Evolutionary conservation across 495 filamentous ascomycete genomes (phyloP).

Genomic region (Aspergillus taichungensis): DNA sequence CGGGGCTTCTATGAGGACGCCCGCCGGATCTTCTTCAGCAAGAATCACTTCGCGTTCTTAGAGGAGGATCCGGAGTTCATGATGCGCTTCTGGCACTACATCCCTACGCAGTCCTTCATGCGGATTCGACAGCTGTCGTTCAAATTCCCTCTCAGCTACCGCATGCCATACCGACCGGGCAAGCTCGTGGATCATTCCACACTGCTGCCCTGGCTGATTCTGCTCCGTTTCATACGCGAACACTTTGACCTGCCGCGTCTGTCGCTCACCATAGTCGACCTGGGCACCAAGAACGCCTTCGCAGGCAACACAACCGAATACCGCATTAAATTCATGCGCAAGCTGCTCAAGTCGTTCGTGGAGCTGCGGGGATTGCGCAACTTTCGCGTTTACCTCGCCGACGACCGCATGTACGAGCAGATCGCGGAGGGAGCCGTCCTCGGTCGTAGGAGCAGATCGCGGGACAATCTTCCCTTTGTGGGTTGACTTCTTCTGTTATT

Average conservation of each 20-base stretch:
- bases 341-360: constrained; percentile 8
- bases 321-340: constrained; percentile 11
- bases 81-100: constrained; percentile 10
- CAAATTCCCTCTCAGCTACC: constrained; percentile 12
- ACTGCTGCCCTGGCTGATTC: constrained; percentile 14
- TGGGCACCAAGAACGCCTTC: constrained; percentile 4
- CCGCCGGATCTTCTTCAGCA: constrained; percentile 15
- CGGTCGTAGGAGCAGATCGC: not conserved
- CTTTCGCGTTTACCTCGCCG: constrained; percentile 10
- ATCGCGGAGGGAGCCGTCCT: constrained; percentile 10
- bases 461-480: not conserved
- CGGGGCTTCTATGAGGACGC: constrained; percentile 17
- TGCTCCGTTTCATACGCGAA: constrained; percentile 21
- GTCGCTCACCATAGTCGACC: constrained; percentile 12
- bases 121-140: constrained; percentile 14
- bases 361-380: constrained; percentile 12
- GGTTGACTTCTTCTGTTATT: not conserved
- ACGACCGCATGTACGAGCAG: constrained; percentile 11
- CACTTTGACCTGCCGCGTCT: constrained; percentile 16
- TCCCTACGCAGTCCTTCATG: constrained; percentile 12
- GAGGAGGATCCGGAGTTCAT: constrained; percentile 14
- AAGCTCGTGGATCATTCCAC: constrained; percentile 4
- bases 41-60: constrained; percentile 16
- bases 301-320: not conserved
- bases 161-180: not conserved